These are phyloP conservation scores for Suillus decipiens DNA, from an alignment of 768 basidiomycete genomes.

Conservation along the genomic window DNA sequence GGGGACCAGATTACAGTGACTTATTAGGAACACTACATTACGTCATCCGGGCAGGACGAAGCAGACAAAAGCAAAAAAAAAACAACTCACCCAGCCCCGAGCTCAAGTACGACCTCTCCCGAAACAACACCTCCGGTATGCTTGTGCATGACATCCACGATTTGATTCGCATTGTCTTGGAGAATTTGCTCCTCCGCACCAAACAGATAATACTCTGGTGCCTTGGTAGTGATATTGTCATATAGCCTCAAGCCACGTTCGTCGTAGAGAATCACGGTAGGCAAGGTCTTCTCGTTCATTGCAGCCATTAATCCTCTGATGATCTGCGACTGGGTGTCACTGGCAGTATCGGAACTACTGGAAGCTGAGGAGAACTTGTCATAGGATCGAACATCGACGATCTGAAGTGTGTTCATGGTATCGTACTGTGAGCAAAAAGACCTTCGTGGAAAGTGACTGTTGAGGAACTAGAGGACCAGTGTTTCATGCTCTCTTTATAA, in stretches of 20 bases:
- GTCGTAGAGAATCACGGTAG: constrained; percentile 85
- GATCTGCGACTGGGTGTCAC: constrained; percentile 48
- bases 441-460: neutral
- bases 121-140: constrained; percentile 29
- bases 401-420: constrained; percentile 33
- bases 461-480: neutral
- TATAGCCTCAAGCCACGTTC: constrained; percentile 84
- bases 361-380: constrained; percentile 18
- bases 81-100: constrained; percentile 96
- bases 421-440: neutral
- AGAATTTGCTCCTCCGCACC: constrained; percentile 86
- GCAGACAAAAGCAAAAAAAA: neutral
- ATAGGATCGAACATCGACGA: constrained; percentile 50
- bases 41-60: neutral
- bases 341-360: constrained; percentile 26
- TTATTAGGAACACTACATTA: neutral
- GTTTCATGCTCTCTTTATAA: neutral
- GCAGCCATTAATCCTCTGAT: constrained; percentile 57
- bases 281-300: constrained; percentile 59
- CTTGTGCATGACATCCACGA: constrained; percentile 70
- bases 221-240: constrained; percentile 80
- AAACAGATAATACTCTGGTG: constrained; percentile 88
- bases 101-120: constrained; percentile 74
- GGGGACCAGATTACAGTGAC: neutral
- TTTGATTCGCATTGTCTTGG: constrained; percentile 68